Evolutionary conservation across 192 early-diverging fungal species (phyloP), one percentile per base, ranked within the genome.

Genomic region (Pecoramyces ruminantium): DNA sequence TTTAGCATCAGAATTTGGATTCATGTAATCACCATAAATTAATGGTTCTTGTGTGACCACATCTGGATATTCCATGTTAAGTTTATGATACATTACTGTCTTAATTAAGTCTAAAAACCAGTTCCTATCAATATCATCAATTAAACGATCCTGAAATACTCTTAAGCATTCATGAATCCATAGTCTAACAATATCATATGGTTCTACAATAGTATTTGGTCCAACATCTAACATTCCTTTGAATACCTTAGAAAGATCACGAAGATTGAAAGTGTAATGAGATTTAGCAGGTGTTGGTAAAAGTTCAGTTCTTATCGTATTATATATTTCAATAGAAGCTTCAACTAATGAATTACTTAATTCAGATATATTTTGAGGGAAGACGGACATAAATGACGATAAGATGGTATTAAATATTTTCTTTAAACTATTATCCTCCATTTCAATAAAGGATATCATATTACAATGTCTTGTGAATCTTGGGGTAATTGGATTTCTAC

Each of bases 241-340:
- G 13, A 90, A 85, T 9, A 90, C 85, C 28, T 88, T 79, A 4
- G 89, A 86, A 86, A 90, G 90, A 78, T 90, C 89, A 4, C 89
- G 87, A 29, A 90, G 78, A 82, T 90, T 90, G 83, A 90, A 90
- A 0, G 88, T 90, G 79, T 90, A 90, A 83, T 90, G 89, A 29
- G 89, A 90, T 80, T 90, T 90, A 78, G 81, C 82, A 6, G 89
- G 89, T 2, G 89, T 90, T 14, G 89, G 89, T 0, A 90, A 83
- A n/a, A 90, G 80, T 79, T 88, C 90, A 9, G 42, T 82, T 86
- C 87, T 88, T 12, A 88, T 87, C 11, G 84, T 85, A 34, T 86
- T 38, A 80, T 90, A 90, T 38, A 90, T 82, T 28, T 88, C 88
- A 67, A 86, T 80, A 8, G 88, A 90, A 0, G 88, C 89, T 29